phyloP scores from a whole-genome alignment of 768 basidiomycete genomes.

The Agaricus subrufescens region DNA sequence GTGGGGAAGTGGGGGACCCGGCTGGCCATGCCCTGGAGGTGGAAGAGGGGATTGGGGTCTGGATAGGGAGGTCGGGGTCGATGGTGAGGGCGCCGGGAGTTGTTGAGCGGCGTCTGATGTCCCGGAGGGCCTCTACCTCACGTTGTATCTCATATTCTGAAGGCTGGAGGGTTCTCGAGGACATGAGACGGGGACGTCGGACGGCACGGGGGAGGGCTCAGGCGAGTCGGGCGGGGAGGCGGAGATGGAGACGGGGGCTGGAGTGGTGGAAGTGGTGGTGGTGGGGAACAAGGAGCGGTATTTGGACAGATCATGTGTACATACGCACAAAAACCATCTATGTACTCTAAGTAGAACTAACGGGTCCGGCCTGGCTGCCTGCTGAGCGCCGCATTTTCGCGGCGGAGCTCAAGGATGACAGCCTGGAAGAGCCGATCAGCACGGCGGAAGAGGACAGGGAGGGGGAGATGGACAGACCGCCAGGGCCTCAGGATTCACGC shows the following conservation, averaged over 20 bases:
- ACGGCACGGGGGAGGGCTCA: neutral
- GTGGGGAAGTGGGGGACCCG: constrained; percentile 17
- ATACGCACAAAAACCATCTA: neutral
- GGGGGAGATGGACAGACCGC: constrained; percentile 49
- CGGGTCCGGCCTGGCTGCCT: constrained; percentile 14
- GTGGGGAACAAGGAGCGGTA: constrained; percentile 9
- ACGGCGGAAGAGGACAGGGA: neutral
- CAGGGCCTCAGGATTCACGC: constrained; percentile 88
- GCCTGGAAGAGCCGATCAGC: constrained; percentile 42
- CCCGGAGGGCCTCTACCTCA: constrained; percentile 81
- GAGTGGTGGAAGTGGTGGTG: constrained; percentile 10
- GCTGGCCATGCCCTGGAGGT: constrained; percentile 48
- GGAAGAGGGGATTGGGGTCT: constrained; percentile 56
- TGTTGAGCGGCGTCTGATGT: constrained; percentile 80
- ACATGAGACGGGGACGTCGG: constrained; percentile 23
- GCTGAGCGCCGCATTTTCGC: constrained; percentile 51
- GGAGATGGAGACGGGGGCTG: constrained; percentile 5
- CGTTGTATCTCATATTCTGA: constrained; percentile 83
- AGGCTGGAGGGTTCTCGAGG: constrained; percentile 57
- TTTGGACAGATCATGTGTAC: constrained; percentile 11
- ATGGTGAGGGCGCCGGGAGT: constrained; percentile 79
- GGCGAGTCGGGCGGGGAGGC: neutral
- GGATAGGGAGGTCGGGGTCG: constrained; percentile 88
- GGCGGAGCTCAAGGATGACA: constrained; percentile 78
- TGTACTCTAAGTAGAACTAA: neutral